Base-by-base conservation (phyloP, 345 rosid genomes). In the Laguncularia racemosa region DNA sequence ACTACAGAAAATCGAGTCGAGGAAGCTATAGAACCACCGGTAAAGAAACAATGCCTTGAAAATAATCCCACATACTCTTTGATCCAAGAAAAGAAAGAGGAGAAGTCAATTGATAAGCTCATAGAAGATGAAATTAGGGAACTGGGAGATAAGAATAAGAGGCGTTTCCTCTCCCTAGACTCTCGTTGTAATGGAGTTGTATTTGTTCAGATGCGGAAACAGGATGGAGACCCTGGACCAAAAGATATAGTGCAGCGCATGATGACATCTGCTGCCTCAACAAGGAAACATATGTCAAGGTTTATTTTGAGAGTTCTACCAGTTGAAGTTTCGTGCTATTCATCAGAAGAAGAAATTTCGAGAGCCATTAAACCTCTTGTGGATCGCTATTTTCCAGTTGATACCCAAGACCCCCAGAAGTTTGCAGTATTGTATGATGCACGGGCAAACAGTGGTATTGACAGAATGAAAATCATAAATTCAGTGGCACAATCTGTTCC, bases 211-310 rank as follows among this genome's bases (percentile, higher is more conserved):
- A 93, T 93, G 99, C 84, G 83, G 66, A 85, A 78, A 81, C 73
- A 73, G 66, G 91, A 80, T 57, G 82, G 89, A 57, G 96, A 82
- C 53, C 99, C 91, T 62, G 69, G 84, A 20, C 97, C 99, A 12
- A 88, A 75, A 70, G 92, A 90, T 60, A 80, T 93, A 63, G 96
- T 71, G 54, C 96, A 90, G 60, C 83, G 81, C 70, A 75, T 89
- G 72, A 84, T 93, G 99, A 82, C 79, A 49, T 80, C 95, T 66
- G 83, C 81, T 65, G 90, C 90, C 33, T 79, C 87, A 48, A 84
- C 96, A 13, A 85, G 75, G 74, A 95, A 88, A 33, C 96, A 88
- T 69, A 76, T 90, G 84, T 95, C 99, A 53, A 95, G 99, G 86
- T 89, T 87, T 73, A 81, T 93, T 55, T 72, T 89, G 65, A 89